Evolutionary conservation across 495 filamentous ascomycete genomes (phyloP).

Genomic region (Elaphomyces granulatus): DNA sequence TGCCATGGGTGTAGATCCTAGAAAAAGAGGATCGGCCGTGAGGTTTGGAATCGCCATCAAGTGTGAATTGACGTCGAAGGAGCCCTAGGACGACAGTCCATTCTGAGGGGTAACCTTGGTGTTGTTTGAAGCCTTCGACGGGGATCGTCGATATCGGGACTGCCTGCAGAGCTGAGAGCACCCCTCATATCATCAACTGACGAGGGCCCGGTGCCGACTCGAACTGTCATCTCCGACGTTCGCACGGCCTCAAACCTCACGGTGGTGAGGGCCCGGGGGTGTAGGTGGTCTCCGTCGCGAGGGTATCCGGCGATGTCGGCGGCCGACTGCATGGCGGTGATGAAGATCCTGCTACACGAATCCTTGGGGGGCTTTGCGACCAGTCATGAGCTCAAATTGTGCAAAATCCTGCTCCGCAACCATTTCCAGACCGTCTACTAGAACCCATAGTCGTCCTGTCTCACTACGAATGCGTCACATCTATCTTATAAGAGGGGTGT

Average conservation of each 20-base stretch:
- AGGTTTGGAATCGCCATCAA: too few relatives aligned
- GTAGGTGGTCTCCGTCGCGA: constrained; percentile 41
- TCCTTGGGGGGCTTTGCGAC: constrained; percentile 53
- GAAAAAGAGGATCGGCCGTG: too few relatives aligned
- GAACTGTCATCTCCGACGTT: constrained; percentile 40
- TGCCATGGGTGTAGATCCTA: too few relatives aligned
- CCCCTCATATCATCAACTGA: constrained; percentile 55
- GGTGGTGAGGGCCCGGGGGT: constrained; percentile 31
- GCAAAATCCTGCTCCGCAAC: constrained; percentile 68
- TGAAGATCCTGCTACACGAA: constrained; percentile 43
- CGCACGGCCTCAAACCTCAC: constrained; percentile 49
- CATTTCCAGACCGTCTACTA: constrained; percentile 62
- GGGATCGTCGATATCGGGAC: too few relatives aligned
- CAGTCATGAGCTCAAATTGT: constrained; percentile 70
- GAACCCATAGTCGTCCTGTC: constrained; percentile 43
- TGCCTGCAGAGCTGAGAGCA: too few relatives aligned
- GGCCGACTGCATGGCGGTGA: constrained; percentile 22
- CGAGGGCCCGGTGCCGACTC: constrained; percentile 48
- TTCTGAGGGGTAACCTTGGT: too few relatives aligned
- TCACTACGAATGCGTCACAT: constrained; percentile 40
- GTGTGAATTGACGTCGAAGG: too few relatives aligned
- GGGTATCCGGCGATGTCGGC: constrained; percentile 21
- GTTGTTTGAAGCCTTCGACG: too few relatives aligned
- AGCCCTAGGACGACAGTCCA: too few relatives aligned
- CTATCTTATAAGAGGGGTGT: constrained; percentile 57